Evolutionary conservation across 2,329 filamentous ascomycete genomes (phyloP).

Genomic region (Fusarium clavum): DNA sequence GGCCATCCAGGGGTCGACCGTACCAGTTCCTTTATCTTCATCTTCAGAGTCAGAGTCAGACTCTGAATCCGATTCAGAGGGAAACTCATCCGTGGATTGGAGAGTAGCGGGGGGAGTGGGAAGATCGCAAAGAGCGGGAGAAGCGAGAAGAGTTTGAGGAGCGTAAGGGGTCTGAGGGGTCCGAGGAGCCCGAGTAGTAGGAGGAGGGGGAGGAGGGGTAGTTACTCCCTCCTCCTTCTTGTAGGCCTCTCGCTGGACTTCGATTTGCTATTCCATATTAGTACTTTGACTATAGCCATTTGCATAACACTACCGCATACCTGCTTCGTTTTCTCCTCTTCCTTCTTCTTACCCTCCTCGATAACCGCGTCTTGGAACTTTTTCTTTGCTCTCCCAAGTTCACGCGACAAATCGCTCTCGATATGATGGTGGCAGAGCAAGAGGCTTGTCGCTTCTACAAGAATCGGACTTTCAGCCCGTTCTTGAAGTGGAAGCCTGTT

Average conservation of each 20-base stretch:
- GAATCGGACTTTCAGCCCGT: fast-evolving
- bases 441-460: neutral
- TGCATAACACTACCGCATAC: neutral
- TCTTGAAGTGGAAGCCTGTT: neutral
- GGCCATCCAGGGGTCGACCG: neutral
- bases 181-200: too few species aligned
- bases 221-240: neutral
- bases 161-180: too few species aligned
- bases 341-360: neutral
- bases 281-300: neutral
- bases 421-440: neutral
- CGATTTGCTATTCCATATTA: neutral
- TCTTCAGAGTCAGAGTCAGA: neutral
- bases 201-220: too few species aligned
- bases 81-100: neutral
- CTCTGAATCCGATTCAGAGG: neutral
- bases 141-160: too few species aligned
- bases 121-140: too few species aligned
- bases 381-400: neutral
- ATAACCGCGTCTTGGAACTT: fast-evolving
- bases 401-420: fast-evolving
- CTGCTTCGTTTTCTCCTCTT: neutral
- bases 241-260: fast-evolving
- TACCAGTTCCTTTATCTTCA: neutral
- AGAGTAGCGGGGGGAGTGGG: neutral